Evolutionary conservation across 495 filamentous ascomycete genomes (phyloP).

Genomic region (Sordaria brevicollis): DNA sequence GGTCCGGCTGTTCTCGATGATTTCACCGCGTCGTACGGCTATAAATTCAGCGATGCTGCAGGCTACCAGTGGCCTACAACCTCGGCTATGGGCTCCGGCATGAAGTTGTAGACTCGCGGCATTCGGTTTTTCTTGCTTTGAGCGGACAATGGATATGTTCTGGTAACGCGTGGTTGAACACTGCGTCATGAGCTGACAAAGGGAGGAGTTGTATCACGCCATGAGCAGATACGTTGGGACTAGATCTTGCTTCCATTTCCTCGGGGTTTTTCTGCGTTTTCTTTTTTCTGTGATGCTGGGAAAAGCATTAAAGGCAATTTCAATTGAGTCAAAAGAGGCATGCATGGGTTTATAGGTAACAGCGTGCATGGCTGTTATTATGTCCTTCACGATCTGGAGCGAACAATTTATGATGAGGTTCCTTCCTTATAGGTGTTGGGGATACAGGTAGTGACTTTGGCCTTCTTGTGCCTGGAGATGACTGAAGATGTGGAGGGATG

Average conservation of each 20-base stretch:
- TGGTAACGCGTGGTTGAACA: constrained; percentile 14
- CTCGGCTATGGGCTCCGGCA: constrained; percentile 42
- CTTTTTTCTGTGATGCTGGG: not conserved
- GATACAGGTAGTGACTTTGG: not conserved
- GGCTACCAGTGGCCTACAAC: constrained; percentile 91
- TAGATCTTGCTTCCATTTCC: not conserved
- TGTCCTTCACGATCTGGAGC: not conserved
- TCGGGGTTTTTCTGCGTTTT: not conserved
- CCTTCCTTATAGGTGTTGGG: not conserved
- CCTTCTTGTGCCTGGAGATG: not conserved
- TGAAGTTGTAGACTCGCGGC: constrained; percentile 54
- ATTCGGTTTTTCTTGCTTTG: constrained; percentile 3
- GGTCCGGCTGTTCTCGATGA: constrained; percentile 95
- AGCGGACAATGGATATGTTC: not conserved
- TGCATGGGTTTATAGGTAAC: not conserved
- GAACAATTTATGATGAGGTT: not conserved
- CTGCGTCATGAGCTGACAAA: constrained; percentile 3
- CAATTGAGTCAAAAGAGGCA: not conserved
- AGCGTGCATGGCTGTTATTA: not conserved
- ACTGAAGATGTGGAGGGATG: not conserved
- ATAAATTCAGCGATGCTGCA: constrained; percentile 95
- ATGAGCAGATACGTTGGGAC: not conserved
- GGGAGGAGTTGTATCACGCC: not conserved
- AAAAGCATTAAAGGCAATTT: not conserved
- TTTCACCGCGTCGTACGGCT: constrained; percentile 95